These are phyloP conservation scores for Oryza australiensis DNA, from an alignment of 176 grass and related monocot genomes.

Conservation along the genomic window DNA sequence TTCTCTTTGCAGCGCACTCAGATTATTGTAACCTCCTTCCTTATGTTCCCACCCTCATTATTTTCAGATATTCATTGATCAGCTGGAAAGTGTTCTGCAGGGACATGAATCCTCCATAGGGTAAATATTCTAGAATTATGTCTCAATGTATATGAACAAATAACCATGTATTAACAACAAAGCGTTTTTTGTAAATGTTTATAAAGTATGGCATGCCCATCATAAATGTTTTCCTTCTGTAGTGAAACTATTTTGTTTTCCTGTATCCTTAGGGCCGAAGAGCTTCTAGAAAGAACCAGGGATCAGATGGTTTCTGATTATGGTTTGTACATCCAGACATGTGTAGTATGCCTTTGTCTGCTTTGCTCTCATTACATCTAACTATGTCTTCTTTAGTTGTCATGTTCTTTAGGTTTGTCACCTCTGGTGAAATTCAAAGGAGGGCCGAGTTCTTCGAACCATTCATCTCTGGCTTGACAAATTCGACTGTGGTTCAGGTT, in stretches of 20 bases:
- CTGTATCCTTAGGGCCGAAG: slow-evolving; percentile 60
- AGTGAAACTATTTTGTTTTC: slow-evolving; percentile 52
- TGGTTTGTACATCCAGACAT: slow-evolving; percentile 60
- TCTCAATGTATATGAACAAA: slow-evolving; percentile 12
- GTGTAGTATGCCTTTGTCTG: slow-evolving; percentile 10
- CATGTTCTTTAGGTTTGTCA: slow-evolving; percentile 99
- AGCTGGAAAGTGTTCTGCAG: slow-evolving; percentile 79
- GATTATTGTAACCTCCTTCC: neutral
- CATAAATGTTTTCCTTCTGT: slow-evolving; percentile 29
- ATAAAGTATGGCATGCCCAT: slow-evolving; percentile 10
- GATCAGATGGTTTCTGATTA: slow-evolving; percentile 77
- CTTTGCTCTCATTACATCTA: slow-evolving; percentile 13
- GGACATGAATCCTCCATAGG: slow-evolving; percentile 73
- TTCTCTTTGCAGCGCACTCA: neutral
- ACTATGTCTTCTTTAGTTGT: slow-evolving; percentile 59
- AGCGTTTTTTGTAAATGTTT: neutral
- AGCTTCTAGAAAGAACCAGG: slow-evolving; percentile 78
- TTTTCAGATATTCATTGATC: slow-evolving; percentile 79
- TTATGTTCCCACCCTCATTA: slow-evolving; percentile 13
- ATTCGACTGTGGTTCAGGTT: slow-evolving; percentile 71
- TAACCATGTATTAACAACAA: neutral
- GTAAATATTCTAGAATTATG: slow-evolving; percentile 44
- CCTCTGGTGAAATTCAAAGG: slow-evolving; percentile 85
- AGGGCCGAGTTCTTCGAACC: slow-evolving; percentile 91
- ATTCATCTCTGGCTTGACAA: slow-evolving; percentile 78